Base-by-base conservation (phyloP, 176 grass and related monocot genomes). In the Zoysia pacifica region DNA sequence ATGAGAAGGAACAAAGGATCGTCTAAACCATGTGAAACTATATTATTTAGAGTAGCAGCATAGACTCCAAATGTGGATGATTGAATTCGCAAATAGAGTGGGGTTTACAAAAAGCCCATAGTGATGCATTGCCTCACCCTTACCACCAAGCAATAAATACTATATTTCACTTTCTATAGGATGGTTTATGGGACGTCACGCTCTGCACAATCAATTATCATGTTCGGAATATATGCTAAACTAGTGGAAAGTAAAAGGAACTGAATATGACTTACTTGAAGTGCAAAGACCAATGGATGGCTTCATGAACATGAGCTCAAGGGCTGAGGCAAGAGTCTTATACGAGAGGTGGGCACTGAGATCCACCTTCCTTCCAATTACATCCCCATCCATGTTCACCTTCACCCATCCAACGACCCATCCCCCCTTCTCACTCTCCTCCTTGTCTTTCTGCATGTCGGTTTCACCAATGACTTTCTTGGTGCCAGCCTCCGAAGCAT, bases 351-450 rank as follows among this genome's bases (percentile, higher is more conserved):
- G 84, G 35, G 84, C 89, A 7, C 53, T 81, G 47, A 97, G 84
- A 72, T 93, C 94, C 13, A 97, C 87, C 82, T 97, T 93, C 79
- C 94, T 91, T 42, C 94, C 91, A 72, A 97, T 97, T 54, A 84
- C 85, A 67, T 97, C 94, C 14, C 94, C 94, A 79, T 93, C 91
- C 94, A 90, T 91, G 72, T 89, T 89, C 49, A 97, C 91, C 74
- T 97, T 97, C 64, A 93, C 89, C 80, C 92, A 93, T 42, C 82
- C 62, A 2, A 43, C 59, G 4, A 42, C 44, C 44, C 65, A 60
- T 14, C 41, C 85, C 35, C 81, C 82, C 75, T 87, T 93, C 73
- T 77, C 77, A 0, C 20, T 59, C 65, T 84, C 72, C 75, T 90
- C 87, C 71, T 79, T 88, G 62, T 81, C 75, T 77, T 85, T 86